phyloP scores from a whole-genome alignment of 2,329 filamentous ascomycete species.

The Lachnellula arida region DNA sequence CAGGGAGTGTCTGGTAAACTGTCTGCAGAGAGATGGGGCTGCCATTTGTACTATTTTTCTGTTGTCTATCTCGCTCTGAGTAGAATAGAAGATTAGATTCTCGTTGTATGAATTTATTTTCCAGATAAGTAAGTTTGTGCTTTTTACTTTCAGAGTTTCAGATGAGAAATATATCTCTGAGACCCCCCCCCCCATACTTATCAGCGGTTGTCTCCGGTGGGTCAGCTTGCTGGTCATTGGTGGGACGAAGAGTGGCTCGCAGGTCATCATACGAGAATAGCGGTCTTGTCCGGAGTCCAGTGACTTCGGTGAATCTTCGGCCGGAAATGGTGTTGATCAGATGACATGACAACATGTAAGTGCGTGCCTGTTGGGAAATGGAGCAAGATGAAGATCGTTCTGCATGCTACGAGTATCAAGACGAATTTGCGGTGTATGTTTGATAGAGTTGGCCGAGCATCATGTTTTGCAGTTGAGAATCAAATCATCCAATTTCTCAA shows the following conservation, averaged over 20 bases:
- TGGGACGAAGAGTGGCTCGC: background rate
- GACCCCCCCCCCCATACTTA: background rate
- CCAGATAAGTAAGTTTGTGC: background rate
- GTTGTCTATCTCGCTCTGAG: background rate
- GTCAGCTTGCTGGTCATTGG: background rate
- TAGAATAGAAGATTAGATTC: background rate
- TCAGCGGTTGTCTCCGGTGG: conserved; percentile 6
- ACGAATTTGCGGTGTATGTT: too few relatives aligned
- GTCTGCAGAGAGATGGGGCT: conserved; percentile 1
- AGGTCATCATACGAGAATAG: background rate
- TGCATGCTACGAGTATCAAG: too few relatives aligned
- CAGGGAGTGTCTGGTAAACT: background rate
- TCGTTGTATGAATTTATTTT: background rate
- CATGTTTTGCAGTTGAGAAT: too few relatives aligned
- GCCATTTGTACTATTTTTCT: background rate
- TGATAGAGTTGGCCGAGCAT: background rate
- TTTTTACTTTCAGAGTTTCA: background rate
- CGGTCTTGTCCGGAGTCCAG: background rate
- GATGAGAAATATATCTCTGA: conserved; percentile 3
- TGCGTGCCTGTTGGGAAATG: too few relatives aligned
- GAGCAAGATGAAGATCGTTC: too few relatives aligned
- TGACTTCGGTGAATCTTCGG: background rate
- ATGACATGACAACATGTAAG: background rate
- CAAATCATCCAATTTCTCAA: background rate
- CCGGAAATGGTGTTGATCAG: background rate